Base-by-base conservation (phyloP, 768 basidiomycete species). In the Russula abietina region DNA sequence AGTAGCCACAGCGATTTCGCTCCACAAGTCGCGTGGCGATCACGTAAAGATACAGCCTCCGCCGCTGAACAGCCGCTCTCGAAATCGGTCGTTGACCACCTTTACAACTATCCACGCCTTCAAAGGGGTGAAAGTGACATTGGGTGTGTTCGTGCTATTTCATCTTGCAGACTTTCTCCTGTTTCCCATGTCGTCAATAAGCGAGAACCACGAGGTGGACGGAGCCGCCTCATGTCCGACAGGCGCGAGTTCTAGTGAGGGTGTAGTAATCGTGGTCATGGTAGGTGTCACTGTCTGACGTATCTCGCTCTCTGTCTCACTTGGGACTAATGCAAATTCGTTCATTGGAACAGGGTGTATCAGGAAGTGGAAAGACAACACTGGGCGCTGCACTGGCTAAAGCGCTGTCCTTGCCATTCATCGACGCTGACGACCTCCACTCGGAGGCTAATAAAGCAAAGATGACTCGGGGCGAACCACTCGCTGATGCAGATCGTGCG, bases 351-450 rank as follows among this genome's bases (percentile, higher is more conserved):
- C 68, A 88, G 87, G 90, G 90, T 38, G 86, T 89, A 3, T 88
- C 80, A 0, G 87, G 87, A 16, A 84, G 85, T 36, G 87, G 89
- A 9, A 89, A 89, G 70, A 82, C 83, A 32, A 89, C 87, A 24
- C 77, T 93, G 1, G 91, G 88, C 0, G 66, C 65, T 5, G 83
- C 82, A 8, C 76, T 95, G n/a, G 81, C 89, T 8, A 68, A 75
- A 43, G 76, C 77, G 30, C 78, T 92, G 53, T 73, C 72, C n/a
- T 65, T 92, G 63, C 87, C 92, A 1, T 96, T 89, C 75, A 76
- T 93, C 62, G 95, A 98, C 70, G 95, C 89, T 32, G 94, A 97
- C 71, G 86, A 89, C 65, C 79, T 97, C 32, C 95, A 98, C 71
- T 89, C 94, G 0, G 70, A 77, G 26, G 73, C 81, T 14, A 96